phyloP scores from a whole-genome alignment of 2,329 filamentous ascomycete genomes.

The Colletotrichum karsti region DNA sequence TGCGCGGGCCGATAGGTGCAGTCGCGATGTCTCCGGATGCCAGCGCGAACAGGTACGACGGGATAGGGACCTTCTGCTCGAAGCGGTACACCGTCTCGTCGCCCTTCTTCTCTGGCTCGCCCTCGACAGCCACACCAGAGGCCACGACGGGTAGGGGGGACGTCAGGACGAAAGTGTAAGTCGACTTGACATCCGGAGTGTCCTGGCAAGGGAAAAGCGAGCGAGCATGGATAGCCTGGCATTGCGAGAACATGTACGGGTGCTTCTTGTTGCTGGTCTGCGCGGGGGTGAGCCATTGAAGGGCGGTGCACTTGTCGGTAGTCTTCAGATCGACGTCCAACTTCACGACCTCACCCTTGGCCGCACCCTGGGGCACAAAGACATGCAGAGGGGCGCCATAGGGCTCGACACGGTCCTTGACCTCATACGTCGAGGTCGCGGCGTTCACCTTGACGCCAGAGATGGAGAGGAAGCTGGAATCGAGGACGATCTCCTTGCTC shows the following conservation, averaged over 20 bases:
- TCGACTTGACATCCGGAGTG: constrained; percentile 97
- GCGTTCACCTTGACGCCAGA: constrained; percentile 75
- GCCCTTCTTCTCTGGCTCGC: constrained; percentile 56
- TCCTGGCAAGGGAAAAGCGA: constrained; percentile 97
- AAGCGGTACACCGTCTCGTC: constrained; percentile 80
- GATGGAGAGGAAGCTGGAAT: constrained; percentile 86
- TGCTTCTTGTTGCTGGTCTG: constrained; percentile 97
- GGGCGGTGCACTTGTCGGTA: constrained; percentile 86
- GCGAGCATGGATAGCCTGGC: constrained; percentile 93
- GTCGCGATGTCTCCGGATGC: constrained; percentile 86
- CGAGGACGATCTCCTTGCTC: constrained; percentile 82
- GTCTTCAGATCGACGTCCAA: constrained; percentile 78
- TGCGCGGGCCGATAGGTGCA: constrained; percentile 87
- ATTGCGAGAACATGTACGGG: constrained; percentile 98
- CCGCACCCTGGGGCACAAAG: constrained; percentile 61
- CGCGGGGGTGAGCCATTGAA: constrained; percentile 93
- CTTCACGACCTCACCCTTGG: constrained; percentile 61
- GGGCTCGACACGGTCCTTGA: constrained; percentile 76
- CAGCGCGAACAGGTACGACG: constrained; percentile 93
- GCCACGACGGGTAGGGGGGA: constrained; percentile 92
- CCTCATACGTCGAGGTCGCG: constrained; percentile 69
- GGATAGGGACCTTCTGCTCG: constrained; percentile 90
- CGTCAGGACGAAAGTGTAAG: constrained; percentile 86
- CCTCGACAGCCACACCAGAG: constrained; percentile 74
- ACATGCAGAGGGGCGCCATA: constrained; percentile 79